A percentile compares a stretch with the other conserved stretches of the same genome.
Evolutionary conservation across 192 early-diverging fungal genomes (phyloP).

Genomic region (Linnemannia zychae): DNA sequence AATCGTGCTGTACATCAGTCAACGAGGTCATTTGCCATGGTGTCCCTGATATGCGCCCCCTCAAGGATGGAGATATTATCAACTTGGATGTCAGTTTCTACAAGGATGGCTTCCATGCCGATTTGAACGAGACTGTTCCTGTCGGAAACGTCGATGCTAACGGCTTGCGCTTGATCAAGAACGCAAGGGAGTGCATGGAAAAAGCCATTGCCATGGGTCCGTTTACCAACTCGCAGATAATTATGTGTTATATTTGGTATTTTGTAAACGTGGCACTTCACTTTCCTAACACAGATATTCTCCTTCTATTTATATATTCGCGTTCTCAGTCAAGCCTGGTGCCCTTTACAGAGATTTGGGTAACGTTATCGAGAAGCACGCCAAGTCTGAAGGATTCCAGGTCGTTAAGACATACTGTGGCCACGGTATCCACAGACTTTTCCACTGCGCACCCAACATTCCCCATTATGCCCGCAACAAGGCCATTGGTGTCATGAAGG

Average conservation of each 20-base stretch:
- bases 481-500: conserved; percentile 95
- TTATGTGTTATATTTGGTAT: neutral
- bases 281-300: neutral
- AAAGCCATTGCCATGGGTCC: conserved; percentile 92
- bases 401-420: conserved; percentile 95
- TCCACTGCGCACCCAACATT: conserved; percentile 93
- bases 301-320: neutral
- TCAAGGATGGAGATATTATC: conserved; percentile 96
- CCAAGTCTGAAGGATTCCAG: conserved; percentile 86
- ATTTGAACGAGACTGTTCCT: conserved; percentile 93
- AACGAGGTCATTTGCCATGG: conserved; percentile 94
- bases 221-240: neutral
- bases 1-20: conserved; percentile 90
- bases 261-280: neutral
- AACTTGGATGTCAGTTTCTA: conserved; percentile 95
- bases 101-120: conserved; percentile 95
- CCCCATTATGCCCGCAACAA: conserved; percentile 96
- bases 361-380: conserved; percentile 89
- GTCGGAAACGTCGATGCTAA: conserved; percentile 90
- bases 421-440: conserved; percentile 89
- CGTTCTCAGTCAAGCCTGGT: conserved; percentile 86
- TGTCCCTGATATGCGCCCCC: conserved; percentile 93
- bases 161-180: conserved; percentile 82
- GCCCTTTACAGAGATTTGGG: conserved; percentile 94
- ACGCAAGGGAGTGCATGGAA: conserved; percentile 89